phyloP scores from a whole-genome alignment of 169 alveolate species.

The Babesia caballi region DNA sequence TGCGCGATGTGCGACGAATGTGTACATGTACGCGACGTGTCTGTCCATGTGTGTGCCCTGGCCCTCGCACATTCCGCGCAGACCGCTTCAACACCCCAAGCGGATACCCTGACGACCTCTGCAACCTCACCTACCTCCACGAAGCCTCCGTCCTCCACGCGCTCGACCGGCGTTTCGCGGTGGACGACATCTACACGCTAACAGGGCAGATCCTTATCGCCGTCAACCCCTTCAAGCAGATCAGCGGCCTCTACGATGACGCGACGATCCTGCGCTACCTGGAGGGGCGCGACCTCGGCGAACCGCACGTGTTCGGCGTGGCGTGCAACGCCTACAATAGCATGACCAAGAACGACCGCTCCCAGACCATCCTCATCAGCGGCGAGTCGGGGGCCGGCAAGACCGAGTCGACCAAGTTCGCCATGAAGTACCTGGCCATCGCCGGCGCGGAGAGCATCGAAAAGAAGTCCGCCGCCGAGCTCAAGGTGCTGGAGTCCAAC shows the following conservation, averaged over 20 bases:
- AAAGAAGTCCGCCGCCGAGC: conserved; percentile 75
- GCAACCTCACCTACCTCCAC: conserved; percentile 84
- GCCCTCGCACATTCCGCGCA: neutral
- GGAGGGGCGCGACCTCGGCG: conserved; percentile 56
- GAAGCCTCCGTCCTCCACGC: conserved; percentile 92
- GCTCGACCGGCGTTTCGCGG: conserved; percentile 85
- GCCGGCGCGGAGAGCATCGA: conserved; percentile 78
- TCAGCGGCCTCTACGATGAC: conserved; percentile 71
- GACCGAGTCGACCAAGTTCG: conserved; percentile 97
- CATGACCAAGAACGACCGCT: conserved; percentile 82
- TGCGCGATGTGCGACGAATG: too few relatives aligned
- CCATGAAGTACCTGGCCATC: conserved; percentile 91
- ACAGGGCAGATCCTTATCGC: conserved; percentile 97
- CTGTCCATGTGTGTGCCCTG: neutral
- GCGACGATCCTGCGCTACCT: conserved; percentile 55
- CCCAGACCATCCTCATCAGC: conserved; percentile 92
- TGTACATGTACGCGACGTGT: too few relatives aligned
- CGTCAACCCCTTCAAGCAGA: conserved; percentile 92
- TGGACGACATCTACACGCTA: conserved; percentile 91
- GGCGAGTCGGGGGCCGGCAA: conserved; percentile 99
- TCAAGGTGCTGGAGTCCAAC: conserved; percentile 93
- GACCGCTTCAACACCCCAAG: conserved; percentile 32
- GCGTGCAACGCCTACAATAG: conserved; percentile 92
- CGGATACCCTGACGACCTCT: conserved; percentile 83
- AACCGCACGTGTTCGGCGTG: conserved; percentile 92